phyloP scores from a whole-genome alignment of 1,139 yeast species.

The Nakaseomyces delphensis region DNA sequence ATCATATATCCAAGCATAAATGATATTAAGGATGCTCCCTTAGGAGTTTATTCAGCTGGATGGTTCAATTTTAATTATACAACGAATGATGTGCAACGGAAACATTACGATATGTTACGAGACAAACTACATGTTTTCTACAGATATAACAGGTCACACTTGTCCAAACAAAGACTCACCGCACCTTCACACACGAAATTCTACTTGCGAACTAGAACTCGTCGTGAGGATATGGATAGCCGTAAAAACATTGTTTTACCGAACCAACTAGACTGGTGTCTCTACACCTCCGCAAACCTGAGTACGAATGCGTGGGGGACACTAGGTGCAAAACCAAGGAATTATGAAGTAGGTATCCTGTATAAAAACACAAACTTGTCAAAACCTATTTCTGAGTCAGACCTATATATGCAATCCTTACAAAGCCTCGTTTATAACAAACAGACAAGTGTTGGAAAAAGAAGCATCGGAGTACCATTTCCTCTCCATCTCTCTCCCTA shows the following conservation, averaged over 20 bases:
- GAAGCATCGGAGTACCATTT: not conserved
- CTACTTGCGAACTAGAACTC: conserved; percentile 29
- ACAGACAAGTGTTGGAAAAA: not conserved
- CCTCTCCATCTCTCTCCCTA: conserved; percentile 3
- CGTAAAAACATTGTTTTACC: conserved; percentile 28
- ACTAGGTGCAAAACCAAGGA: conserved; percentile 17
- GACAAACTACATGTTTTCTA: conserved; percentile 21
- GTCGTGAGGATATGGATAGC: conserved; percentile 23
- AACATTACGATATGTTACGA: conserved; percentile 16
- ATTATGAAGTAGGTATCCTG: conserved; percentile 54
- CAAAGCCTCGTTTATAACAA: conserved; percentile 3
- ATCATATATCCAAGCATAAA: conserved; percentile 47
- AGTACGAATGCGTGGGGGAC: conserved; percentile 68
- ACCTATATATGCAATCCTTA: conserved; percentile 32
- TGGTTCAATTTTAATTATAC: conserved; percentile 46
- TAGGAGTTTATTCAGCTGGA: conserved; percentile 44
- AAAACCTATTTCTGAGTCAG: conserved; percentile 14
- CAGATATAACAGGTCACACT: conserved; percentile 8
- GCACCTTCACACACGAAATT: conserved; percentile 42
- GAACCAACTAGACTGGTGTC: conserved; percentile 46
- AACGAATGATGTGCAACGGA: conserved; percentile 14
- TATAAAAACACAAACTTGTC: conserved; percentile 26
- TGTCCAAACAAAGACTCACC: conserved; percentile 25
- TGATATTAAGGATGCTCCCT: conserved; percentile 40
- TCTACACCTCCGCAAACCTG: conserved; percentile 59